Evolutionary conservation across 2,329 filamentous ascomycete genomes (phyloP), one percentile per base, ranked within the genome.

Genomic region (Drechslerella dactyloides): DNA sequence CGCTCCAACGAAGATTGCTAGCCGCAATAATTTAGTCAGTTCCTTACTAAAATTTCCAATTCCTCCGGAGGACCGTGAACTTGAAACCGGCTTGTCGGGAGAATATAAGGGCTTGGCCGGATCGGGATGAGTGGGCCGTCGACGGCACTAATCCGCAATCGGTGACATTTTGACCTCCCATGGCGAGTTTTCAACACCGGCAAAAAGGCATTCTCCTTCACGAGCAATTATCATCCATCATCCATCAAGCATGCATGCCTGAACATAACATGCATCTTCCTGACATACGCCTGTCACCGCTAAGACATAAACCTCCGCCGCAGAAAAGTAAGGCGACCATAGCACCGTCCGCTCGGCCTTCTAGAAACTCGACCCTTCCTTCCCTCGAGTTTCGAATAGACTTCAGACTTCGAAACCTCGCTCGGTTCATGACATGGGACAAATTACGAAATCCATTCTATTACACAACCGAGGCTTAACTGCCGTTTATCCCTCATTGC

Each of bases 71-170:
- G 68, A 60, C 60, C 40, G 51, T 65, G 55, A 61, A 64, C 60
- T 37, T 72, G 68, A 72, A 72, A 72, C 68, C 68, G 68, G 68
- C 68, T 65, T 50, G 19, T 44, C 68, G 68, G 68, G 68, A 72
- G 44, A 72, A 72, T 72, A 42, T 72, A 52, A n/a, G 51, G 51
- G 55, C 68, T 72, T 65, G 33, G 59, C 60, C 56, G 50, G 35
- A 65, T 65, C 51, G 24, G 68, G 68, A 17, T 60, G 64, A 42
- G 68, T 64, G 30, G 48, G 42, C 60, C 50, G 62, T 56, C 51
- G 30, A 21, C 23, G 24, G 23, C 8, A 56, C 56, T 52, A 61
- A 57, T 64, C 60, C 68, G 42, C 55, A 61, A 65, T 33, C 40
- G 60, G 60, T 59, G 65, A 70, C 58, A 46, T 42, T 48, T 61